These are phyloP conservation scores for Vitis riparia DNA, from an alignment of 164 flowering plant species.

Conservation along the genomic window DNA sequence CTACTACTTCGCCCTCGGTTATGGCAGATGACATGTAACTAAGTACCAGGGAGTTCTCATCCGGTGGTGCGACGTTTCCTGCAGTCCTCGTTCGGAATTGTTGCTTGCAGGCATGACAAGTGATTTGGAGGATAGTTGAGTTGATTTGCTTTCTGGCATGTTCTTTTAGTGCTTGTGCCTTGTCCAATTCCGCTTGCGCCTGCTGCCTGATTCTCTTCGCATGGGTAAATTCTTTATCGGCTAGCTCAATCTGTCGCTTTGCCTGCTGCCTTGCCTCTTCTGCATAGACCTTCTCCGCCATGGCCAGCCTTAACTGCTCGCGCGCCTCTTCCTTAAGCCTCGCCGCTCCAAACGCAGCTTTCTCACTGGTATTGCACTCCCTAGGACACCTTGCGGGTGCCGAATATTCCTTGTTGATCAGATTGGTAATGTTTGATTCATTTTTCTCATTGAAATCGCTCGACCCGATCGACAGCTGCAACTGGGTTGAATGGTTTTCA, in stretches of 20 bases:
- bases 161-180: constrained; percentile 63
- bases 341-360: constrained; percentile 8
- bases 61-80: constrained; percentile 17
- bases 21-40: constrained; percentile 58
- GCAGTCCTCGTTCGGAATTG: constrained; percentile 42
- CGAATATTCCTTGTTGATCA: constrained; percentile 6
- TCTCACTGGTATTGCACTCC: constrained; percentile 20
- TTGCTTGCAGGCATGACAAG: constrained; percentile 77
- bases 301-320: constrained; percentile 60
- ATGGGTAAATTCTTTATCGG: constrained; percentile 75
- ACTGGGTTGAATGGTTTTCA: constrained; percentile 51
- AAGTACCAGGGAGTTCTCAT: constrained; percentile 44
- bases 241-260: constrained; percentile 69
- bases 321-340: constrained; percentile 47
- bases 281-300: constrained; percentile 68
- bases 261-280: constrained; percentile 78
- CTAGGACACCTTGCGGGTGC: constrained; percentile 1
- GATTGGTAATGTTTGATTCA: constrained; percentile 11
- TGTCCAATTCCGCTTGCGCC: constrained; percentile 77
- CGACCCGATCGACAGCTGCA: constrained; percentile 83
- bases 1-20: constrained; percentile 60
- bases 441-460: constrained; percentile 25
- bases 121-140: constrained; percentile 64
- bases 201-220: constrained; percentile 83
- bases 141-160: constrained; percentile 67